Base-by-base conservation (phyloP, 2,329 filamentous ascomycete species). In the Meredithiella fracta region DNA sequence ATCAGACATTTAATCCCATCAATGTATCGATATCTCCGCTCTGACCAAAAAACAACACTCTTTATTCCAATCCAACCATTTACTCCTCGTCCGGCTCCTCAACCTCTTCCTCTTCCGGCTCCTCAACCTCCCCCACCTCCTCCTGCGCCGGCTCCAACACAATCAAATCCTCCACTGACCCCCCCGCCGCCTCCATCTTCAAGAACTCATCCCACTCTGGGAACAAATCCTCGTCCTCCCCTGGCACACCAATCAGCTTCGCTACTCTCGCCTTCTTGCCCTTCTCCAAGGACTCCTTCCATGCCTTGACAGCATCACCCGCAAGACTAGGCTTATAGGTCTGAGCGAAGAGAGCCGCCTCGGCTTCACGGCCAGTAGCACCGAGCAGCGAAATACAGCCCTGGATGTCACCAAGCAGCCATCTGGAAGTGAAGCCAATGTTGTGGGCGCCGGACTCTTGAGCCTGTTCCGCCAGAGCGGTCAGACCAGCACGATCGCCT, bases 131-230 rank as follows among this genome's bases (percentile, higher is more conserved):
- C 63, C 59, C 47, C 59, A 61, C 49, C 42, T 58, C 60, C 51
- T 51, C 51, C 63, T 62, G 56, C 63, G 62, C 57, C 63, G 85
- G 84, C 63, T 89, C 82, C 31, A 63, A n/a, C 58, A 49, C 49
- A 47, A 62, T 15, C 63, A 63, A 23, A 63, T 58, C 44, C 60
- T 62, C 49, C 62, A 34, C 54, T 62, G 62, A 58, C 63, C 63
- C 59, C 62, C 85, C 85, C 63, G 89, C 82, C 58, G 76, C 78
- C 72, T 97, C 92, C 60, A 95, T 67, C 64, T 78, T 76, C 62
- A 97, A 66, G 73, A 87, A 96, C 68, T 92, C 85, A 3, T 95
- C 86, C 92, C 92, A 98, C 64, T 96, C 88, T 0, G 91, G 91
- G 71, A 98, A 98, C 62, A 98, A 76, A 2, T 94, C 90, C 42